Evolutionary conservation across 148 eudicot genomes (phyloP), one percentile per base, ranked within the genome.

Genomic region (Cornus suecica): DNA sequence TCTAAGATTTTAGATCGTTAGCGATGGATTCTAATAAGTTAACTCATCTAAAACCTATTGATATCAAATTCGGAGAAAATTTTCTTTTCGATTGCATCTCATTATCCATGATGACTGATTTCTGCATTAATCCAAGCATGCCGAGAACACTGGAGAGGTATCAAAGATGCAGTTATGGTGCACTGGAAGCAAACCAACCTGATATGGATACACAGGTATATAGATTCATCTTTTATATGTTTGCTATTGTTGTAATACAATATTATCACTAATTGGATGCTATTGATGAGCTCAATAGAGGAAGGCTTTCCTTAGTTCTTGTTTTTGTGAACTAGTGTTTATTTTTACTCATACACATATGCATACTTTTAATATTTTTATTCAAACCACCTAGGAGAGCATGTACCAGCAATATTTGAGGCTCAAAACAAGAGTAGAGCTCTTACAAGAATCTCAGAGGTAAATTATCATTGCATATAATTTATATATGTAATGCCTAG

Each of bases 361-460:
- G 9, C 42, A 37, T 37, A 37, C 9, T 5, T 37, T 37, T 37
- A 37, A 8, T 37, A 6, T 37, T 4, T 37, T 37, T 37, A 3
- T 37, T 3, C 9, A 37, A 6, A 37, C 8, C 6, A 37, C 42
- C 42, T 37, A 84, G 79, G 88, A 89, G 89, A 79, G 62, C 62
- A 87, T 78, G 78, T 90, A 90, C 83, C 88, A 87, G 52, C 93
- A 93, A 62, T 93, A 93, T 71, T 71, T 89, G 22, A 85, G 79
- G 86, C 85, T 93, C 29, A 93, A 93, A 77, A 88, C 85, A 79
- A 88, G 81, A 84, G 95, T 86, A 70, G 97, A 90, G 81, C 83
- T 80, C 51, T 76, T 92, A 26, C 94, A 90, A 27, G 83, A 91
- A 66, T 84, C 94, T 52, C 97, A 92, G 48, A 92, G 97, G 97